Evolutionary conservation across 306 rosid species (phyloP), one percentile per base, ranked within the genome.

Genomic region (Dryas drummondii): DNA sequence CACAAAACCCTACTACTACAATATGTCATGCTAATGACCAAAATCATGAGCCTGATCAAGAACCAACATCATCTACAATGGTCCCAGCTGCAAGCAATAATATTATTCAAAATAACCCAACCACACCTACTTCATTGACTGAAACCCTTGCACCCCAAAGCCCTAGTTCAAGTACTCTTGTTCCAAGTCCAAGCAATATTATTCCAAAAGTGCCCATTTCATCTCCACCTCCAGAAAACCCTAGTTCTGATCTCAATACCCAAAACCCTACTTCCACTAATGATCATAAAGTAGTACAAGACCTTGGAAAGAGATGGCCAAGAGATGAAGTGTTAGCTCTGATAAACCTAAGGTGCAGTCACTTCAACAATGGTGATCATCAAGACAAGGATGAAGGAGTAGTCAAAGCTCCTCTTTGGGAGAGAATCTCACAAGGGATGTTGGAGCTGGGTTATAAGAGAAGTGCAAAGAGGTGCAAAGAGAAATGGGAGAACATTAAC

Each of bases 401-500:
- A 12, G 57, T n/a, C 50, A 88, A 86, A 78, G 86, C 78, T 58
- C 97, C 98, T 2, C 66, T 93, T 12, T 93, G 98, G 98, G 98
- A 93, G 89, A 88, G 90, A 79, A 93, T 93, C 55, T 93, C 98
- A 2, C 86, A 84, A 86, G 97, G 96, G 54, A 93, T 93, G 97
- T 58, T 69, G 47, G 92, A 83, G 46, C 9, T 88, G 83, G 98
- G 98, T 10, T 93, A 88, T 76, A 84, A 82, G 73, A 91, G 98
- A 52, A 91, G 93, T 57, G 86, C 96, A 16, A 93, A 93, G 85
- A 88, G 97, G 66, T 93, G 98, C 76, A 93, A 93, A 54, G 98
- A 93, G 71, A 93, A 93, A 52, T 93, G 97, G 98, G 98, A 93
- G 80, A 93, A 93, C 81, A 91, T 93, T 53, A 93, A 91, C 71